Conservation (phyloP, 257 asterid species). For the Rubia yunnanensis region DNA sequence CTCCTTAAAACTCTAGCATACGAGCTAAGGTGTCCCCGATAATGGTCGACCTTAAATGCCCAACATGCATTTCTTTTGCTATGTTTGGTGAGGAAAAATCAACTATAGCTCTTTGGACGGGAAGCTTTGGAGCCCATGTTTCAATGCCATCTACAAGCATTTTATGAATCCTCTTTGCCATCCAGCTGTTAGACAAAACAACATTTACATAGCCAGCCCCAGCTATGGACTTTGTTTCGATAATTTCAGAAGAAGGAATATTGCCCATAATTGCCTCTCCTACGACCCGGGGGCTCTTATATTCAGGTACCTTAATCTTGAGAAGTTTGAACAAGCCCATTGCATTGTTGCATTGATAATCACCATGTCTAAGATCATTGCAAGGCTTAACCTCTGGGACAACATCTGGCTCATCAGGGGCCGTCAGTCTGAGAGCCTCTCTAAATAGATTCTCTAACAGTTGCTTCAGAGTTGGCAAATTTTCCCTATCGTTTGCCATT, state of each 20-base stretch:
- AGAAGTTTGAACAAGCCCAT: conserved; percentile 81
- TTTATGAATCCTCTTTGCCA: conserved; percentile 71
- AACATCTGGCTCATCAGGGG: conserved; percentile 52
- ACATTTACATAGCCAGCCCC: conserved; percentile 89
- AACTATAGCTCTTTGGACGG: conserved; percentile 65
- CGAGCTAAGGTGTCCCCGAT: conserved; percentile 94
- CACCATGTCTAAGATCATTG: conserved; percentile 64
- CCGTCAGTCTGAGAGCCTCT: conserved; percentile 45
- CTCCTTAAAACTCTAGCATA: conserved; percentile 75
- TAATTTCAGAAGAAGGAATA: conserved; percentile 66
- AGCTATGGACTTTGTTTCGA: conserved; percentile 59
- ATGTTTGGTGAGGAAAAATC: conserved; percentile 96
- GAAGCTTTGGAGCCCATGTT: conserved; percentile 79
- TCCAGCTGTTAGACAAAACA: conserved; percentile 62
- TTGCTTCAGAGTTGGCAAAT: conserved; percentile 52
- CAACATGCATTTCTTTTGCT: conserved; percentile 98
- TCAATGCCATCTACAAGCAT: conserved; percentile 80
- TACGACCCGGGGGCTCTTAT: conserved; percentile 59
- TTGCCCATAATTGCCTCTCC: conserved; percentile 82
- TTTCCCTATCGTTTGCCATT: conserved; percentile 44
- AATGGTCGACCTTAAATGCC: conserved; percentile 92
- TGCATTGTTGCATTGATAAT: conserved; percentile 97
- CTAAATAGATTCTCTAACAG: conserved; percentile 48
- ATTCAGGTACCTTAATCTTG: conserved; percentile 54
- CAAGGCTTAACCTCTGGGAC: conserved; percentile 59